These are phyloP conservation scores for Aegilops tauschii DNA, from an alignment of 176 grass and related monocot species.

Conservation along the genomic window DNA sequence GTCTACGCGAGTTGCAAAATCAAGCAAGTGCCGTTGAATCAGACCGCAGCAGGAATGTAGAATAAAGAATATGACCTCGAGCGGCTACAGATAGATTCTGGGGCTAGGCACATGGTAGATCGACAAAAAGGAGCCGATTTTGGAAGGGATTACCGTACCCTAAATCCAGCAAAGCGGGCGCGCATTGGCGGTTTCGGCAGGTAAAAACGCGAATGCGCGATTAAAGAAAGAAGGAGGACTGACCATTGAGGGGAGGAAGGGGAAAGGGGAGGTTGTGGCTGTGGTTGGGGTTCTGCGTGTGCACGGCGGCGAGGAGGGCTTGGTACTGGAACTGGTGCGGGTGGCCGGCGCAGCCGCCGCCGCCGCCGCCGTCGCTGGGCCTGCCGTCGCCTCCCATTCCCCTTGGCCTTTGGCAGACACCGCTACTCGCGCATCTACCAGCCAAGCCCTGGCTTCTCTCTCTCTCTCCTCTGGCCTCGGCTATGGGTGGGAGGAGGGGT, in stretches of 20 bases:
- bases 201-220: background rate
- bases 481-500: conserved; percentile 3
- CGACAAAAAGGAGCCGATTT: conserved; percentile 7
- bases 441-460: conserved; percentile 1
- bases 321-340: conserved; percentile 46
- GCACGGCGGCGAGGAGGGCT: conserved; percentile 42
- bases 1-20: background rate
- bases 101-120: background rate
- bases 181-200: background rate
- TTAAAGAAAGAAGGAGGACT: background rate
- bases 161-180: background rate
- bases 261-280: conserved; percentile 25
- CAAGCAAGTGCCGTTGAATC: background rate
- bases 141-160: background rate
- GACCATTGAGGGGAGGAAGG: conserved; percentile 34
- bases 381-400: conserved; percentile 31
- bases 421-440: conserved; percentile 24
- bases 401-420: conserved; percentile 5
- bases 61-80: background rate
- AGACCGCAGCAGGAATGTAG: background rate
- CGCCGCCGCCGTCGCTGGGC: conserved; percentile 9
- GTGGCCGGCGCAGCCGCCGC: background rate
- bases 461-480: background rate
- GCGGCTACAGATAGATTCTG: conserved; percentile 1
- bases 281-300: conserved; percentile 35